These are phyloP conservation scores for Wickerhamiella sergipiensis DNA, from an alignment of 805 yeast species.

Conservation along the genomic window DNA sequence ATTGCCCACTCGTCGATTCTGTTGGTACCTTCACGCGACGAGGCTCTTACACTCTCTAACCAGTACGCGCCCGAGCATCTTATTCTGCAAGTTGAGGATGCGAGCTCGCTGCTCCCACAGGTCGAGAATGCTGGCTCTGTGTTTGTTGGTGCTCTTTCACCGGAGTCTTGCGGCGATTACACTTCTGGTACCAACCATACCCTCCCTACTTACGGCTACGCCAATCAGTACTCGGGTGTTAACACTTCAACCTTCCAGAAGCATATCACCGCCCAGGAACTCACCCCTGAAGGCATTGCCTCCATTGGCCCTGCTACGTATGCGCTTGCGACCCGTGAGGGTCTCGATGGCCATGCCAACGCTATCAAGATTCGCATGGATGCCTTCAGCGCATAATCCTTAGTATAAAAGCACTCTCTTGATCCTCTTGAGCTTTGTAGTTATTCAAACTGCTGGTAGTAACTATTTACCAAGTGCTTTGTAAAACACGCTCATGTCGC, in stretches of 20 bases:
- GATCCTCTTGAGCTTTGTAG: too few species aligned
- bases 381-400: not conserved
- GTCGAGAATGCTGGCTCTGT: slow-evolving; percentile 93
- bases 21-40: slow-evolving; percentile 50
- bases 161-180: slow-evolving; percentile 97
- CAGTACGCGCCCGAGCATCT: slow-evolving; percentile 96
- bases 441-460: too few species aligned
- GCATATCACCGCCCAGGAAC: slow-evolving; percentile 86
- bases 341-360: slow-evolving; percentile 92
- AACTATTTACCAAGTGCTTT: slow-evolving; percentile 13
- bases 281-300: slow-evolving; percentile 69
- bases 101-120: slow-evolving; percentile 51
- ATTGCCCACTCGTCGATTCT: slow-evolving; percentile 83
- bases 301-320: slow-evolving; percentile 93
- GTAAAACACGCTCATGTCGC: slow-evolving; percentile 9
- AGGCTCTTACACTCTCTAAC: slow-evolving; percentile 81
- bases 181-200: slow-evolving; percentile 98
- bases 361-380: slow-evolving; percentile 85
- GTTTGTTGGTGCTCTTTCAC: slow-evolving; percentile 90
- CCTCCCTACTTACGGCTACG: slow-evolving; percentile 95
- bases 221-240: slow-evolving; percentile 94
- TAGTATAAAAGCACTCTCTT: too few species aligned
- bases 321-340: slow-evolving; percentile 91
- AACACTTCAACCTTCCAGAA: slow-evolving; percentile 93
- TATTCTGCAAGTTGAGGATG: slow-evolving; percentile 77